These are phyloP conservation scores for Cucurbita moschata DNA, from an alignment of 306 rosid species.

Conservation along the genomic window DNA sequence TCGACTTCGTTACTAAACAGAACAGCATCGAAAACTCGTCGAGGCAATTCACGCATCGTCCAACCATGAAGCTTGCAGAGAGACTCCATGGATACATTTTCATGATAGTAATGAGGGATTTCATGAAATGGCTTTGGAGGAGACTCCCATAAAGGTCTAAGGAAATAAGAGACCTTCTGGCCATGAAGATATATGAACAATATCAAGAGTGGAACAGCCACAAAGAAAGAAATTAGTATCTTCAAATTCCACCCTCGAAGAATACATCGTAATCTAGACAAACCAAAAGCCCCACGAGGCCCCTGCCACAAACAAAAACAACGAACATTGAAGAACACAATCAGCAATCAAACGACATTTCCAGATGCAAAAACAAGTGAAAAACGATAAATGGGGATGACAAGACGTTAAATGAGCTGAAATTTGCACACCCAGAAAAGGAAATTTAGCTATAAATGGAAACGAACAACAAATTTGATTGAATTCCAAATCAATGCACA, in stretches of 20 bases:
- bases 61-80: constrained; percentile 77
- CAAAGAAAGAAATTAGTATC: constrained; percentile 26
- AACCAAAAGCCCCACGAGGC: constrained; percentile 28
- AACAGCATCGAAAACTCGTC: constrained; percentile 75
- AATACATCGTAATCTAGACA: constrained; percentile 55
- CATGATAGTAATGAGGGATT: constrained; percentile 68
- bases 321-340: background rate
- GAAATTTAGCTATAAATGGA: constrained; percentile 1
- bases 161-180: constrained; percentile 57
- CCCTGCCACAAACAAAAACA: constrained; percentile 36
- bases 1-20: constrained; percentile 68
- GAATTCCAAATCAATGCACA: background rate
- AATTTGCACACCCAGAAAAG: background rate
- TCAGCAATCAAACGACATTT: background rate
- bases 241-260: constrained; percentile 50
- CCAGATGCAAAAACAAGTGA: background rate
- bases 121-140: constrained; percentile 65
- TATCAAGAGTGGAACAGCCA: constrained; percentile 30
- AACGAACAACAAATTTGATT: background rate
- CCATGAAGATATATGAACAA: constrained; percentile 53
- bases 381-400: background rate
- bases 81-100: constrained; percentile 51
- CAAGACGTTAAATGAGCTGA: background rate
- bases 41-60: constrained; percentile 54
- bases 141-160: constrained; percentile 80